These are phyloP conservation scores for Penicillium paxilli DNA, from an alignment of 495 filamentous ascomycete species.

Conservation along the genomic window DNA sequence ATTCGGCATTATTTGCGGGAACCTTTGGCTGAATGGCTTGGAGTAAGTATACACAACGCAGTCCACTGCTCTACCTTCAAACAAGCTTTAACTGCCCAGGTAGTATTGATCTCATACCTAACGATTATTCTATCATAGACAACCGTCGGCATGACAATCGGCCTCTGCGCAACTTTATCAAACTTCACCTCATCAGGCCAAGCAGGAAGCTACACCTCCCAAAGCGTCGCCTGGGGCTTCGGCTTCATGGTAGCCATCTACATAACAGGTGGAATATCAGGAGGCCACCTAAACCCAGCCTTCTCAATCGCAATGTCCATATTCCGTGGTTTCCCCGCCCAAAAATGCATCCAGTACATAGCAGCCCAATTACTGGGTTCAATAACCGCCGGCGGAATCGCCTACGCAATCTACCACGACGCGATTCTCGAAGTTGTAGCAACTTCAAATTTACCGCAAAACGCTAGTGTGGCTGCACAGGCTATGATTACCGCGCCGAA, in stretches of 20 bases:
- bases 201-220: constrained; percentile 8
- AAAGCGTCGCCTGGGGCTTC: constrained; percentile 17
- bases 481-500: constrained; percentile 56
- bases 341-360: constrained; percentile 12
- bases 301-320: constrained; percentile 15
- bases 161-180: constrained; percentile 12
- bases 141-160: constrained; percentile 15
- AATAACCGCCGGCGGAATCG: constrained; percentile 13
- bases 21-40: constrained; percentile 21
- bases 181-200: constrained; percentile 6
- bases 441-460: neutral
- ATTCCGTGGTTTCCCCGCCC: constrained; percentile 19
- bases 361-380: constrained; percentile 13
- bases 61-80: no score
- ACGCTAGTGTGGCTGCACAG: constrained; percentile 30
- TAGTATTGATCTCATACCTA: neutral
- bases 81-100: no score
- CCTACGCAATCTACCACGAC: constrained; percentile 18
- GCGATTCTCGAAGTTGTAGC: constrained; percentile 11
- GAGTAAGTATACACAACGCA: constrained; percentile 5
- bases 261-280: constrained; percentile 15
- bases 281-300: constrained; percentile 19
- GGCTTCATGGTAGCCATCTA: constrained; percentile 23
- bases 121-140: constrained; percentile 6
- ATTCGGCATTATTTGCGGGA: constrained; percentile 13